A percentile compares a stretch with the other conserved stretches of the same genome.
phyloP scores from a whole-genome alignment of 2,329 filamentous ascomycete genomes.

The Hypocreales sp. region DNA sequence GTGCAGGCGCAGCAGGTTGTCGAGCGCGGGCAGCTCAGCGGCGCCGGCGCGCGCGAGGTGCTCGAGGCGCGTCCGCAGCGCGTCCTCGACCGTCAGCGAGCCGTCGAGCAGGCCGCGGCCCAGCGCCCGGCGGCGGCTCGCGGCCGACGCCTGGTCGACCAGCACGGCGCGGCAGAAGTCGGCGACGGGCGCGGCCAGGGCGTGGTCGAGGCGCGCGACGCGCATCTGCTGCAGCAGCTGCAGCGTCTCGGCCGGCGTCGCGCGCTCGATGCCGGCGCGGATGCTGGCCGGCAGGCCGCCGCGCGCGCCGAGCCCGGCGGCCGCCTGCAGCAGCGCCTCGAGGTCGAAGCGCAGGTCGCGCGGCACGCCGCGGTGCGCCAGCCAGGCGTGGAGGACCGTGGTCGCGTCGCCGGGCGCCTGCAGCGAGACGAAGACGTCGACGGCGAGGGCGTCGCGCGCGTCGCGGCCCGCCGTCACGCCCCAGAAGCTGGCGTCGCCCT shows the following conservation, averaged over 20 bases:
- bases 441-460: constrained; percentile 4
- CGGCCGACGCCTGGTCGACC: constrained; percentile 11
- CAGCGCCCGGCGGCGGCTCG: constrained; percentile 12
- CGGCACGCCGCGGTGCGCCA: constrained; percentile 18
- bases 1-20: constrained; percentile 10
- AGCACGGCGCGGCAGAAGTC: constrained; percentile 10
- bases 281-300: constrained; percentile 12
- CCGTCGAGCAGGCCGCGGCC: constrained; percentile 11
- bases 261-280: constrained; percentile 9
- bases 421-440: constrained; percentile 20
- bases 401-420: constrained; percentile 14
- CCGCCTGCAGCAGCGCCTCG: constrained; percentile 12
- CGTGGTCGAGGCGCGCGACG: constrained; percentile 8
- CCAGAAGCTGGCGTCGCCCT: constrained; percentile 17
- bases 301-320: constrained; percentile 1
- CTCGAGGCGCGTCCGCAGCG: constrained; percentile 11
- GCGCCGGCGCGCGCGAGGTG: constrained; percentile 11
- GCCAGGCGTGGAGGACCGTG: constrained; percentile 20
- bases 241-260: constrained; percentile 14
- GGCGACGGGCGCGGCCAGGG: constrained; percentile 11
- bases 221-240: constrained; percentile 16
- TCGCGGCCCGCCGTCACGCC: constrained; percentile 11
- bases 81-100: constrained; percentile 9
- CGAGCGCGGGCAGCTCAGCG: constrained; percentile 6
- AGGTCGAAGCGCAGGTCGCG: constrained; percentile 16